Evolutionary conservation across 2,329 filamentous ascomycete species (phyloP).

Genomic region (Trichophyton mentagrophytes): DNA sequence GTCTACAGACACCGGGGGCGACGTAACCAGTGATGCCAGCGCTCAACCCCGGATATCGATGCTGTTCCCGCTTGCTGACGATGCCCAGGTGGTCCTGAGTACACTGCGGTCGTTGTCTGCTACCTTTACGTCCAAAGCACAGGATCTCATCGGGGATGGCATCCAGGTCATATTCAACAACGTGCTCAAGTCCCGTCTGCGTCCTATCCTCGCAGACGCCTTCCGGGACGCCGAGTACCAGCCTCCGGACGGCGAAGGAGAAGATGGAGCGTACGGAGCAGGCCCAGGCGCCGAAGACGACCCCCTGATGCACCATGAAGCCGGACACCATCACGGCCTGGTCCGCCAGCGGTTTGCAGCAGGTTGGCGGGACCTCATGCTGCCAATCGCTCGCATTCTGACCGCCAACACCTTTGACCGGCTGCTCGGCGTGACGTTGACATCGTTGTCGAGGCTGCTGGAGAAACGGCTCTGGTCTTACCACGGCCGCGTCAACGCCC

Average conservation of each 20-base stretch:
- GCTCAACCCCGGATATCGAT: conserved; percentile 38
- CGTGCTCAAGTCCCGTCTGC: conserved; percentile 71
- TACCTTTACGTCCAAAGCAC: conserved; percentile 63
- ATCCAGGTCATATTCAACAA: conserved; percentile 76
- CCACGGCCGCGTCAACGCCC: conserved; percentile 63
- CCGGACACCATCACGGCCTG: conserved; percentile 38
- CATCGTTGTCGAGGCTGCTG: conserved; percentile 62
- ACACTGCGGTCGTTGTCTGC: conserved; percentile 56
- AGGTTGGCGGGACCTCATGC: conserved; percentile 74
- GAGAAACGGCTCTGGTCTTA: conserved; percentile 81
- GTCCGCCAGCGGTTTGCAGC: conserved; percentile 70
- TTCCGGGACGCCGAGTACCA: conserved; percentile 89
- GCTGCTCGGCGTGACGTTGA: conserved; percentile 61
- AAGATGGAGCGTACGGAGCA: conserved; percentile 27
- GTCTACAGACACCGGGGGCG: conserved; percentile 23
- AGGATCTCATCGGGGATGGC: conserved; percentile 71
- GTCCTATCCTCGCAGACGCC: conserved; percentile 71
- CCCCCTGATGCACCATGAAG: conserved; percentile 18
- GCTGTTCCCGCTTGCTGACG: conserved; percentile 68
- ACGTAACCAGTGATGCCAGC: conserved; percentile 17
- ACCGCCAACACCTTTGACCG: conserved; percentile 62
- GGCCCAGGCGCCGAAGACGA: conserved; percentile 18
- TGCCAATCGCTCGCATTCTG: conserved; percentile 71
- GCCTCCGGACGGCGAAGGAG: conserved; percentile 44
- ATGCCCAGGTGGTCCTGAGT: conserved; percentile 55